Conservation (phyloP, 2,329 filamentous ascomycete genomes). For the Cadophora gregata region DNA sequence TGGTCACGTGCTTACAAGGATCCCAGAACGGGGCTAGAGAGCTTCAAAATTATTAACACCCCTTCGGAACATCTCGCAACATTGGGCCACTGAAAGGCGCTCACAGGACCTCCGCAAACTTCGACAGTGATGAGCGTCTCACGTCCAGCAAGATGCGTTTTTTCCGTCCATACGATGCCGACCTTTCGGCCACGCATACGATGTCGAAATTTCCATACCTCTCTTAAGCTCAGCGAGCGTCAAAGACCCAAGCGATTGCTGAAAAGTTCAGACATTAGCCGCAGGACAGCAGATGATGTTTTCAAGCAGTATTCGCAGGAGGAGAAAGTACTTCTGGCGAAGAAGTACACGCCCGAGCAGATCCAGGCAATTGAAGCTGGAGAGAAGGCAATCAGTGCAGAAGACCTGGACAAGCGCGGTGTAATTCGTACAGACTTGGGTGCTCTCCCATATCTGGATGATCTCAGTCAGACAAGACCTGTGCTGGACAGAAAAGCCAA, state of each 20-base stretch:
- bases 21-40: conserved; percentile 11
- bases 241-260: conserved; percentile 44
- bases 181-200: conserved; percentile 48
- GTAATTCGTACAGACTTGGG: conserved; percentile 75
- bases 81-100: conserved; percentile 38
- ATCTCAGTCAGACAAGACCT: conserved; percentile 78
- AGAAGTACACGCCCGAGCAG: conserved; percentile 81
- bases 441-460: conserved; percentile 78
- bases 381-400: conserved; percentile 75
- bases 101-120: conserved; percentile 27
- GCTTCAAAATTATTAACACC: conserved; percentile 28
- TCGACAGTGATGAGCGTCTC: conserved; percentile 52
- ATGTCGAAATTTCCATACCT: conserved; percentile 55
- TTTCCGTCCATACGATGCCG: conserved; percentile 53
- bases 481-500: conserved; percentile 74
- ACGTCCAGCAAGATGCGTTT: conserved; percentile 55
- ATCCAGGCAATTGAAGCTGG: conserved; percentile 81
- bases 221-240: conserved; percentile 47
- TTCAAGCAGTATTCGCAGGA: conserved; percentile 56
- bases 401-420: conserved; percentile 77
- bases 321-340: conserved; percentile 65
- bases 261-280: conserved; percentile 47
- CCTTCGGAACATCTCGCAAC: conserved; percentile 25
- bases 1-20: conserved; percentile 3
- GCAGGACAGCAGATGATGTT: conserved; percentile 47